Conservation (phyloP, 305 asterid genomes). For the Solanum hybrid region DNA sequence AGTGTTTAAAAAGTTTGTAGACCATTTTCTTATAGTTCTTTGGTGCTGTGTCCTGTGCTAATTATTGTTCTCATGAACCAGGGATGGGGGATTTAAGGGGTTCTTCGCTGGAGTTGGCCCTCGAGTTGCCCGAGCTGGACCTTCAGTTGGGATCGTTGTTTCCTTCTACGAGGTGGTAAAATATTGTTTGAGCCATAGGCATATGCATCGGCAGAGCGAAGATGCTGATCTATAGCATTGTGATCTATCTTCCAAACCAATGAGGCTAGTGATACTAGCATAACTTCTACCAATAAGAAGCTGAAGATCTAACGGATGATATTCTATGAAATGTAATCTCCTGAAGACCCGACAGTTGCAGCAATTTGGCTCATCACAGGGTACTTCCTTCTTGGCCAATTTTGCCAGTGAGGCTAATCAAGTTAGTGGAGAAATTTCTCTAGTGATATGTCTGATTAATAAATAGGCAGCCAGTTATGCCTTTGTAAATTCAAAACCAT, state of each 20-base stretch:
- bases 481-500: not conserved
- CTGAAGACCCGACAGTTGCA: not conserved
- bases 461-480: not conserved
- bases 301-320: not conserved
- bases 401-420: not conserved
- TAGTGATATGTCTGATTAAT: not conserved
- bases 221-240: not conserved
- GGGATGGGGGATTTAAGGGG: constrained; percentile 73
- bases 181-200: constrained; percentile 37
- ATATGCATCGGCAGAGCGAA: not conserved
- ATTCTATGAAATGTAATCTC: not conserved
- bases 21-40: not conserved
- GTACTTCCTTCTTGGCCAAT: not conserved
- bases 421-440: not conserved
- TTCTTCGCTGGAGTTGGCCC: constrained; percentile 65
- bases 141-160: constrained; percentile 78
- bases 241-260: not conserved
- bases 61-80: constrained; percentile 16
- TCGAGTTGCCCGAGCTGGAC: constrained; percentile 72
- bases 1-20: not conserved
- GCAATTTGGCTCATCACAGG: not conserved
- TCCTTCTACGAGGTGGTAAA: constrained; percentile 77
- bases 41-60: not conserved
- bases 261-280: not conserved
- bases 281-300: not conserved